These are phyloP conservation scores for Globisporangium irregulare DNA, from an alignment of 352 stramenopile species.

Conservation along the genomic window DNA sequence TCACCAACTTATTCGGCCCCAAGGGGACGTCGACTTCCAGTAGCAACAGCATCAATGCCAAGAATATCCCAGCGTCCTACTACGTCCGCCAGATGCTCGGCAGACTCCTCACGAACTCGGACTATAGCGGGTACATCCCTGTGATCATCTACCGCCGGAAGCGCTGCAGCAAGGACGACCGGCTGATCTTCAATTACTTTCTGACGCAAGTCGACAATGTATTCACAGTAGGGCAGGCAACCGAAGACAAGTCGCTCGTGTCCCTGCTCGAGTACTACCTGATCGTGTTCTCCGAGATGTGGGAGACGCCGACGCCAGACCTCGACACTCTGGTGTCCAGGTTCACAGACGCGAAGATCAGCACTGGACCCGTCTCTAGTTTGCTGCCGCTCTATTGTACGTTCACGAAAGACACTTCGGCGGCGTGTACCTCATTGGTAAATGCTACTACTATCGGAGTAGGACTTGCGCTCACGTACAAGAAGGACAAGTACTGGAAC, in stretches of 20 bases:
- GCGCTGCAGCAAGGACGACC: constrained; percentile 9
- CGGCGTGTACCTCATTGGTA: constrained; percentile 18
- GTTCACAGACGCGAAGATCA: constrained; percentile 26
- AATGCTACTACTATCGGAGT: constrained; percentile 12
- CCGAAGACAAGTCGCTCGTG: constrained; percentile 25
- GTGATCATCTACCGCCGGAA: background rate
- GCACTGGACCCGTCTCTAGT: constrained; percentile 21
- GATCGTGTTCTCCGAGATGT: constrained; percentile 57
- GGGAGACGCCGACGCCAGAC: constrained; percentile 31
- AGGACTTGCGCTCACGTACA: constrained; percentile 34
- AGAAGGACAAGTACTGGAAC: constrained; percentile 54
- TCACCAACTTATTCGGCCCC: background rate
- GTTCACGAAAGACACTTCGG: constrained; percentile 43
- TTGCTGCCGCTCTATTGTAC: constrained; percentile 44
- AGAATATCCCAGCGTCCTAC: constrained; percentile 21
- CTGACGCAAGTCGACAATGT: background rate
- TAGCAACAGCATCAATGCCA: background rate
- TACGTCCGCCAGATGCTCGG: constrained; percentile 25
- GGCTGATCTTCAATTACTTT: constrained; percentile 3
- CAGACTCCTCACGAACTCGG: constrained; percentile 22
- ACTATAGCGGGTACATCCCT: constrained; percentile 9
- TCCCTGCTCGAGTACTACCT: constrained; percentile 45
- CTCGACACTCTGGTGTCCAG: constrained; percentile 16
- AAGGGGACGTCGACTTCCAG: background rate
- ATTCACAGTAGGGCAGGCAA: background rate